A percentile compares a stretch with the other conserved stretches of the same genome.
These are phyloP conservation scores for Chlorella sp. DNA, from an alignment of 139 green algal genomes.

Conservation along the genomic window DNA sequence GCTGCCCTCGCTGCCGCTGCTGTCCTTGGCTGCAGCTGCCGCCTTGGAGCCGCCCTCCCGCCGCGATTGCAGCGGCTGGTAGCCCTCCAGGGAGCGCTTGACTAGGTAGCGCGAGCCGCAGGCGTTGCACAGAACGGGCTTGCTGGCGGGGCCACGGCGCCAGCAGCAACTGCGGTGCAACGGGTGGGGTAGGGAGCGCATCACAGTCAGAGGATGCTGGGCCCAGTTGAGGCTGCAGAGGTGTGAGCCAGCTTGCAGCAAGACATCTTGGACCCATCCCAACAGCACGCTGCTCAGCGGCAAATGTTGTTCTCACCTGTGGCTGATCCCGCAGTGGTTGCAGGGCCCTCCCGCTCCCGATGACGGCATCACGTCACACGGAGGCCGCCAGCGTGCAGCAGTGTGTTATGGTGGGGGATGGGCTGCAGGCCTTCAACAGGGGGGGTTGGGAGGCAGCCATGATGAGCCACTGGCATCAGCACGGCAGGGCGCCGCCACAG, in stretches of 20 bases:
- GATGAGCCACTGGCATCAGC: not conserved
- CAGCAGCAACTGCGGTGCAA: constrained; percentile 48
- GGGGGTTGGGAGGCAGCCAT: not conserved
- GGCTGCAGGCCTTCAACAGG: too few relatives aligned
- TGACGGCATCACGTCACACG: constrained; percentile 1
- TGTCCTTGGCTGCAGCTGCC: constrained; percentile 8
- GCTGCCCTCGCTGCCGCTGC: not conserved
- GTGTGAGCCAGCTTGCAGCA: too few relatives aligned
- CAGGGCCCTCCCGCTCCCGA: constrained; percentile 44
- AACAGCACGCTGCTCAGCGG: too few relatives aligned
- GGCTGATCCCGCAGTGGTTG: constrained; percentile 42
- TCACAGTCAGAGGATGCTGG: too few relatives aligned
- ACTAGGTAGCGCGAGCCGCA: constrained; percentile 69
- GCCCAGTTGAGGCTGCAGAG: too few relatives aligned
- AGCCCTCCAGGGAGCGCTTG: constrained; percentile 52
- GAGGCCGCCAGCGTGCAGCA: not conserved
- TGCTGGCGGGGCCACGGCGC: constrained; percentile 61
- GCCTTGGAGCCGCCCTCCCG: constrained; percentile 3
- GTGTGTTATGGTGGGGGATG: too few relatives aligned
- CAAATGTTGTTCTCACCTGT: too few relatives aligned
- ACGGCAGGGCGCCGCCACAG: not conserved
- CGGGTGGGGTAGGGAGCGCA: not conserved
- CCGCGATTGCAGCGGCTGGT: constrained; percentile 38
- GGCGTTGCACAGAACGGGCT: constrained; percentile 79
- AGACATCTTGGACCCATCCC: too few relatives aligned